Evolutionary conservation across 371 early-diverging fungal genomes (phyloP), one percentile per base, ranked within the genome.

Genomic region (Choanephora cucurbitarum): DNA sequence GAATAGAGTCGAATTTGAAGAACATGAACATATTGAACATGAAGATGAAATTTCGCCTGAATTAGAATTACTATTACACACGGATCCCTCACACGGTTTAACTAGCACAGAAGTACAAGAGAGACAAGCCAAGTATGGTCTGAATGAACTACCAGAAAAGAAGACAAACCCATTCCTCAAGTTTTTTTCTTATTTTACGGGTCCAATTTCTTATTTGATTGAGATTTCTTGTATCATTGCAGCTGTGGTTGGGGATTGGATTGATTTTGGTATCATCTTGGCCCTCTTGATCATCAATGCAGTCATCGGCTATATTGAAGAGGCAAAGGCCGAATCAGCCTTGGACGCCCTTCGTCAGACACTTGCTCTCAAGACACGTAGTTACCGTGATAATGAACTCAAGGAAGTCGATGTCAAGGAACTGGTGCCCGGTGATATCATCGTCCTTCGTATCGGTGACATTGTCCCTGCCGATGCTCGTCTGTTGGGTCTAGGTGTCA

Each of bases 401-500:
- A 73, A 77, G 49, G 93, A 92, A 50, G 80, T 93, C 3, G 91
- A 90, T 24, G 84, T 93, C 10, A 67, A 70, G 41, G 73, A 80
- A 11, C 79, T 93, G 18, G 85, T 89, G 9, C 92, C 94, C 17
- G 94, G 94, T 44, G 95, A 96, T 62, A 69, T 95, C 28, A 82
- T 96, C 42, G 84, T 87, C 5, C 79, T 95, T 11, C 88, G 91
- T 28, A 73, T 92, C 43, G 97, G 97, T 45, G 94, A 94, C 69
- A 93, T 92, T 58, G 72, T 95, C 31, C 94, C 94, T 33, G 96
- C 95, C 28, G 96, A 96, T 61, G 86, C 78, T 46, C 80, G 86
- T 24, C 69, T 93, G 48, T 77, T 94, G 52, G 93, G 94, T 9
- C 69, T 92, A 44, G 90, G 85, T 44, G 87, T 86, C 44, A 83